These are phyloP conservation scores for Boechera stricta DNA, from an alignment of 345 rosid genomes.

Conservation along the genomic window DNA sequence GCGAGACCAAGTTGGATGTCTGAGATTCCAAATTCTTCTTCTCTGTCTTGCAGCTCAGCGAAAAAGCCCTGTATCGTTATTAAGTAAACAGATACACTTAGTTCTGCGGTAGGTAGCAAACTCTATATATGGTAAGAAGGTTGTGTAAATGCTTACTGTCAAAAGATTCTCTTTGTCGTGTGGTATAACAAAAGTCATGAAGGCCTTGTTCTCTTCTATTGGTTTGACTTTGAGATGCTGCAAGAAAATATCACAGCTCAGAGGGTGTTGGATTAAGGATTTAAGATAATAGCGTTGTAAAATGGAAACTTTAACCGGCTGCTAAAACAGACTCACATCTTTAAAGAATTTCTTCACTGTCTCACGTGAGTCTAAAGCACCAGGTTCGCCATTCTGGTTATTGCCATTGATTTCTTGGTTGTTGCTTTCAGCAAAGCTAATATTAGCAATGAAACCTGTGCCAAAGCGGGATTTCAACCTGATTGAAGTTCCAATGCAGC, in stretches of 20 bases:
- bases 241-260: conserved; percentile 13
- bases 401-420: conserved; percentile 44
- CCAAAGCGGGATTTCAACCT: conserved; percentile 90
- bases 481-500: conserved; percentile 88
- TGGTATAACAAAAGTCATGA: conserved; percentile 84
- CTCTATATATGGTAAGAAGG: not conserved
- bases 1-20: conserved; percentile 92
- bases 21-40: conserved; percentile 65
- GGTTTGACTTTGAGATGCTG: conserved; percentile 77
- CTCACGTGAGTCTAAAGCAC: conserved; percentile 48
- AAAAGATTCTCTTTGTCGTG: conserved; percentile 71
- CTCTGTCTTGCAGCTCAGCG: conserved; percentile 74
- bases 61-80: conserved; percentile 56
- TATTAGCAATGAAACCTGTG: conserved; percentile 80
- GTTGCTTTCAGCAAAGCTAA: conserved; percentile 66
- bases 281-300: not conserved
- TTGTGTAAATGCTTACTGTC: conserved; percentile 52
- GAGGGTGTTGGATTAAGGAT: not conserved
- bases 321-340: conserved; percentile 54
- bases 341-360: conserved; percentile 76
- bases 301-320: not conserved
- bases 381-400: conserved; percentile 40
- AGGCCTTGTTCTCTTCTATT: conserved; percentile 68
- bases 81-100: conserved; percentile 1
- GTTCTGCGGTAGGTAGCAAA: not conserved